Evolutionary conservation across 108 stramenopile genomes (phyloP).

Genomic region (Parietichytrium sp.): DNA sequence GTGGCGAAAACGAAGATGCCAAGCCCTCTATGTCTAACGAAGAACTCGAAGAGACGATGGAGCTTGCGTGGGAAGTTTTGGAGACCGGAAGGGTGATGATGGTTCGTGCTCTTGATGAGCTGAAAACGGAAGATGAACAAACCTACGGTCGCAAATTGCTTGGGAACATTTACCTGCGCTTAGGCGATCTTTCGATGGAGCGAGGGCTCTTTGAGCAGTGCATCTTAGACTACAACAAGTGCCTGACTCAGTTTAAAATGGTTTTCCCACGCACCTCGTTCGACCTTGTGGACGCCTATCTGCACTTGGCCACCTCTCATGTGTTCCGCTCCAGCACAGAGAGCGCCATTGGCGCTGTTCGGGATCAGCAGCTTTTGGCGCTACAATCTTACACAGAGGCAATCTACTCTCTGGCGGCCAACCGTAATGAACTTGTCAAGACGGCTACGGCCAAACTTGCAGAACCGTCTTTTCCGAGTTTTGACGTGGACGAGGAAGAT

Average conservation of each 20-base stretch:
- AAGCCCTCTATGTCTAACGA: background rate
- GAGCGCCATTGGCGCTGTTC: background rate
- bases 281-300: background rate
- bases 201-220: slow-evolving; percentile 28
- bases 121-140: background rate
- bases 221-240: background rate
- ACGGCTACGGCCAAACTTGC: background rate
- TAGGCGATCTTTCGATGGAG: slow-evolving; percentile 34
- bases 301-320: slow-evolving; percentile 10
- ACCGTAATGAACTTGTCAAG: background rate
- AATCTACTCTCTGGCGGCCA: background rate
- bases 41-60: slow-evolving; percentile 13
- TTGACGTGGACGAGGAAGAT: background rate
- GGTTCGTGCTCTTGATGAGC: background rate
- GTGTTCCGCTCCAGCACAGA: background rate
- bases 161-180: slow-evolving; percentile 21
- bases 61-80: background rate
- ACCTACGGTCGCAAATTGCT: background rate
- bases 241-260: background rate
- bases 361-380: slow-evolving; percentile 4
- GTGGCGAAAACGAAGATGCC: too few species aligned
- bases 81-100: slow-evolving; percentile 28
- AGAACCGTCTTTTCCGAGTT: too few species aligned
- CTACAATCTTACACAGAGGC: background rate
- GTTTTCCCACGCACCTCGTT: background rate